Evolutionary conservation across 768 basidiomycete genomes (phyloP).

Genomic region (Sporobolomyces phaffii): DNA sequence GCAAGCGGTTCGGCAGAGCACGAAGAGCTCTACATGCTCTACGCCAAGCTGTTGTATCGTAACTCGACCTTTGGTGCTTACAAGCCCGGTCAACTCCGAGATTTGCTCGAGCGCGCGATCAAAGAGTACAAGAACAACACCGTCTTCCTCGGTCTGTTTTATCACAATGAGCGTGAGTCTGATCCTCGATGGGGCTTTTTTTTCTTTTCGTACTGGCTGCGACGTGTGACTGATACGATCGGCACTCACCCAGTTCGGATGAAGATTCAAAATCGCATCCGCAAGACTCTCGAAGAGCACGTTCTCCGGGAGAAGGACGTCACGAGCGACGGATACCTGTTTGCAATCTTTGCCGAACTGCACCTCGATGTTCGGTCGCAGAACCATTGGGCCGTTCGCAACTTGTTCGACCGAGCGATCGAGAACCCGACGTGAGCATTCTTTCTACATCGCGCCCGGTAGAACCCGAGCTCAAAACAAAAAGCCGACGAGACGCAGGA

Average conservation of each 20-base stretch:
- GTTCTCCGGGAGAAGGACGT: constrained; percentile 30
- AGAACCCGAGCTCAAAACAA: no score
- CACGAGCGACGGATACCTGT: constrained; percentile 40
- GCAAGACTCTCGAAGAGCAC: constrained; percentile 42
- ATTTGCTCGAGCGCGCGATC: constrained; percentile 45
- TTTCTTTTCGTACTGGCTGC: no score
- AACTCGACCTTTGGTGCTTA: constrained; percentile 39
- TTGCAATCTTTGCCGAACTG: constrained; percentile 43
- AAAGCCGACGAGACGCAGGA: constrained; percentile 38
- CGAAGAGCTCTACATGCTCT: constrained; percentile 44
- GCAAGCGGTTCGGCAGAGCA: constrained; percentile 37
- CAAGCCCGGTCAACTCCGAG: constrained; percentile 42
- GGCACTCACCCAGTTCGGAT: constrained; percentile 42
- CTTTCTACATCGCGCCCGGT: neutral
- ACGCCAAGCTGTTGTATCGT: constrained; percentile 43
- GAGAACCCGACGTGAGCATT: constrained; percentile 33
- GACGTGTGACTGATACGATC: no score
- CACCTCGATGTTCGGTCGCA: constrained; percentile 36
- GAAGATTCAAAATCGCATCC: constrained; percentile 46
- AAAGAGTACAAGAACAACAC: constrained; percentile 47
- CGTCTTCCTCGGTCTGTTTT: constrained; percentile 46
- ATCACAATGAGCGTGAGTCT: constrained; percentile 44
- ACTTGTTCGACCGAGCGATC: constrained; percentile 45
- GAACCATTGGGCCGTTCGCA: constrained; percentile 46
- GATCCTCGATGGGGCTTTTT: no score